Conservation (phyloP, 257 asterid species). For the Solanum bukasovii region DNA sequence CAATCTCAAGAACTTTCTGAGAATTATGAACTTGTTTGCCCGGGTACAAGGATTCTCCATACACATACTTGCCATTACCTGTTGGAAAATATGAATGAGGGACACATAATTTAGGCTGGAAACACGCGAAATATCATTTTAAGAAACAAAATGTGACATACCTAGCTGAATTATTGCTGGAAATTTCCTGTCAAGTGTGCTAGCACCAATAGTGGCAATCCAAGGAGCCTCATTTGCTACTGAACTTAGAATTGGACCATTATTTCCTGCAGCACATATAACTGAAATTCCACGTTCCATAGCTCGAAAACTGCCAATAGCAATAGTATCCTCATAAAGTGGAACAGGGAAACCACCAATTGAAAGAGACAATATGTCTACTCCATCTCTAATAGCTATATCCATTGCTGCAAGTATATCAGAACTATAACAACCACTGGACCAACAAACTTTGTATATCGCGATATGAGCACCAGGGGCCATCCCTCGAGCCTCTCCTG, state of each 20-base stretch:
- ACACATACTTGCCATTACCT: constrained; percentile 3
- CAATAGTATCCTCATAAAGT: constrained; percentile 2
- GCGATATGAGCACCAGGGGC: constrained; percentile 5
- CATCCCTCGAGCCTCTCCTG: constrained; percentile 6
- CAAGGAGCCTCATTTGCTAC: constrained; percentile 7
- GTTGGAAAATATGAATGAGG: not conserved
- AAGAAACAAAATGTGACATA: not conserved
- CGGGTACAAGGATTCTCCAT: constrained; percentile 3
- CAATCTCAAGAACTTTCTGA: not conserved
- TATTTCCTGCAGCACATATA: constrained; percentile 3
- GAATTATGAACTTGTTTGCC: not conserved
- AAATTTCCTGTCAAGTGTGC: constrained; percentile 4
- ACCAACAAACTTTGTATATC: constrained; percentile 14
- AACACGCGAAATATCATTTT: not conserved
- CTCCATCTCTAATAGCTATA: constrained; percentile 6
- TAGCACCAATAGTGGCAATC: constrained; percentile 4
- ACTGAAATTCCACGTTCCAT: not conserved
- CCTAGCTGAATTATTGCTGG: constrained; percentile 6
- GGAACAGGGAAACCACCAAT: constrained; percentile 5
- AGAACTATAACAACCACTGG: not conserved
- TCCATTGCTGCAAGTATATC: constrained; percentile 10
- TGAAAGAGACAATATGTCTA: constrained; percentile 6
- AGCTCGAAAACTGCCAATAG: constrained; percentile 6
- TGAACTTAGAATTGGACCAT: not conserved
- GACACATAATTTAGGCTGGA: not conserved